Percentiles rank a stretch among this genome's conserved stretches.
Evolutionary conservation across 2,329 filamentous ascomycete species (phyloP).

Genomic region (Fusarium nygamai): DNA sequence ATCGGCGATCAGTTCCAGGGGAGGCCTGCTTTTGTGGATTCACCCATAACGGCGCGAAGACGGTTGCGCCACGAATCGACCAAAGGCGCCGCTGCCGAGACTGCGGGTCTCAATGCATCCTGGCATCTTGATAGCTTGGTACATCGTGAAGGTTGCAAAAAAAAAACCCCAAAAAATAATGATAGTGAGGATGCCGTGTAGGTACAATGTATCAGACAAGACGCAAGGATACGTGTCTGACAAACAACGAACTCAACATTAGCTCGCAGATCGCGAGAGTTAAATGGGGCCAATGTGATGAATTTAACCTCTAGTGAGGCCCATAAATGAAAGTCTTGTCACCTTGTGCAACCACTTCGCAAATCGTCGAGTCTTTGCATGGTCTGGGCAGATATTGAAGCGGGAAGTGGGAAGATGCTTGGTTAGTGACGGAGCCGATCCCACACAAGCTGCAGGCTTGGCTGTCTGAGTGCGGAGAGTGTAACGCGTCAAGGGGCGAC

Average conservation of each 20-base stretch:
- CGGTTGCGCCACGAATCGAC: slow-evolving; percentile 27
- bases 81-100: slow-evolving; percentile 31
- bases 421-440: slow-evolving; percentile 8
- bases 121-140: background rate
- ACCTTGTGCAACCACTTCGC: slow-evolving; percentile 25
- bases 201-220: slow-evolving; percentile 7
- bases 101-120: slow-evolving; percentile 7
- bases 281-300: slow-evolving; percentile 1
- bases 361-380: slow-evolving; percentile 11
- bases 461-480: slow-evolving; percentile 25
- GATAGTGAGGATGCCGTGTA: background rate
- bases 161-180: background rate
- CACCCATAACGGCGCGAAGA: slow-evolving; percentile 16
- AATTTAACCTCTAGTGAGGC: background rate
- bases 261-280: background rate
- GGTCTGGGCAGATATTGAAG: slow-evolving; percentile 24
- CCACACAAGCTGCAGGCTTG: slow-evolving; percentile 20
- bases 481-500: slow-evolving; percentile 38
- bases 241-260: background rate
- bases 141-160: background rate
- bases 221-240: slow-evolving; percentile 27
- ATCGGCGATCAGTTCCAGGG: slow-evolving; percentile 31
- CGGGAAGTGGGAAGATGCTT: slow-evolving; percentile 32
- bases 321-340: slow-evolving; percentile 17
- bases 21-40: slow-evolving; percentile 18